phyloP scores from a whole-genome alignment of 768 basidiomycete species.

The Termitomyces sp. region DNA sequence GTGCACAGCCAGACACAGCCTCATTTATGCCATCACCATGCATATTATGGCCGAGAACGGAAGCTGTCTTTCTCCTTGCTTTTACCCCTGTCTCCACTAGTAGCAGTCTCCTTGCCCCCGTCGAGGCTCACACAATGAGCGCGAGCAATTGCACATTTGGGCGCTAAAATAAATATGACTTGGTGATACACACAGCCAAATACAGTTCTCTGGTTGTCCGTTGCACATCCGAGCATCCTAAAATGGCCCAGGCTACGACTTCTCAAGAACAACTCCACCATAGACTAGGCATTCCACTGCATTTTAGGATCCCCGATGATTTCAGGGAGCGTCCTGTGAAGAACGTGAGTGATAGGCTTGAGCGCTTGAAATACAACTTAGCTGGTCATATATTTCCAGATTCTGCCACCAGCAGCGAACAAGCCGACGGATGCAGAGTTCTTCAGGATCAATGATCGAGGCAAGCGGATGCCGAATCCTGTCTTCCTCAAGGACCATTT shows the following conservation, averaged over 20 bases:
- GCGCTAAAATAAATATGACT: constrained; percentile 1
- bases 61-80: not conserved
- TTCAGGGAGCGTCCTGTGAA: constrained; percentile 15
- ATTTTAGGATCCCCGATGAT: constrained; percentile 10
- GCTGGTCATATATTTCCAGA: constrained; percentile 47
- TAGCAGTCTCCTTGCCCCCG: not conserved
- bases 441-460: constrained; percentile 46
- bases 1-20: constrained; percentile 10
- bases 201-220: constrained; percentile 14
- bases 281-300: constrained; percentile 13
- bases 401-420: constrained; percentile 58
- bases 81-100: not conserved
- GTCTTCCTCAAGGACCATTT: constrained; percentile 86
- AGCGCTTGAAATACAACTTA: constrained; percentile 1
- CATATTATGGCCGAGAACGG: not conserved
- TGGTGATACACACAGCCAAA: constrained; percentile 16
- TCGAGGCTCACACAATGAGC: not conserved
- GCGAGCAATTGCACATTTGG: not conserved
- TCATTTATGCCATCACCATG: constrained; percentile 2
- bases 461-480: constrained; percentile 63
- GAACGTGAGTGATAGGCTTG: constrained; percentile 12
- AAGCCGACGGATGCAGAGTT: constrained; percentile 73
- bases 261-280: constrained; percentile 2
- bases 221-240: not conserved
- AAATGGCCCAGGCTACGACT: constrained; percentile 8